A percentile compares a stretch with the other conserved stretches of the same genome.
These are phyloP conservation scores for Brettanomyces bruxellensis DNA, from an alignment of 805 yeast genomes.

Conservation along the genomic window DNA sequence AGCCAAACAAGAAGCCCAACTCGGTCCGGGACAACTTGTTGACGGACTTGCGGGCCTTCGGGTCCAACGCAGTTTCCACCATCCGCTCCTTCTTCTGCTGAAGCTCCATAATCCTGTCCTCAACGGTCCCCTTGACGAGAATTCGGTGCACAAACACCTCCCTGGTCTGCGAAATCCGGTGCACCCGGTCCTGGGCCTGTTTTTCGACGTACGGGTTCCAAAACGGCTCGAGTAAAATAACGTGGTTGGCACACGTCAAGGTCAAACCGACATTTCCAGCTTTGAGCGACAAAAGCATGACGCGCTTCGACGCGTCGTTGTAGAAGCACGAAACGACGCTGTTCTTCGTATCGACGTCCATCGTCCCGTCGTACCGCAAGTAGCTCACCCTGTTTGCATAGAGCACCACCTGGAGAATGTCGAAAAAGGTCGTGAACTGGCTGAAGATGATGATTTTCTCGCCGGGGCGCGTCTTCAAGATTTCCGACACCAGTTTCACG, in stretches of 20 bases:
- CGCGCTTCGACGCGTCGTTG: conserved; percentile 36
- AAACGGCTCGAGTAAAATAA: conserved; percentile 86
- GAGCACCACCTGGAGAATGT: conserved; percentile 48
- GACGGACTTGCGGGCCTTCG: conserved; percentile 56
- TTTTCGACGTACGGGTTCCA: conserved; percentile 98
- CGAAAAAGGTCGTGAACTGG: conserved; percentile 76
- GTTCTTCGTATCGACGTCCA: conserved; percentile 64
- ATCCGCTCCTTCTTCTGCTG: conserved; percentile 72
- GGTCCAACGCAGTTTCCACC: conserved; percentile 79
- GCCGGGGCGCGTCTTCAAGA: conserved; percentile 38
- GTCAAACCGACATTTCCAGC: conserved; percentile 97
- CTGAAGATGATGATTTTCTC: conserved; percentile 82
- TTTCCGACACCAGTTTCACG: conserved; percentile 44
- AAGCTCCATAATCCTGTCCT: conserved; percentile 76
- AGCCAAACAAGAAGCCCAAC: conserved; percentile 67
- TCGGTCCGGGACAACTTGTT: conserved; percentile 58
- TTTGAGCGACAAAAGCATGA: conserved; percentile 73
- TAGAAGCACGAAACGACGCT: conserved; percentile 56
- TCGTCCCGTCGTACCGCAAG: conserved; percentile 73
- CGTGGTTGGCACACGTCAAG: conserved; percentile 89
- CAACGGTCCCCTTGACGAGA: conserved; percentile 65
- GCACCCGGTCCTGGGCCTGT: conserved; percentile 94
- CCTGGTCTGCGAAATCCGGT: conserved; percentile 82
- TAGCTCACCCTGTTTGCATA: conserved; percentile 35
- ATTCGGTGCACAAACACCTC: conserved; percentile 73